Percentiles rank a stretch among this genome's conserved stretches.
Evolutionary conservation across 1,284 basidiomycete genomes (phyloP).

Genomic region (Moniliophthora roreri): DNA sequence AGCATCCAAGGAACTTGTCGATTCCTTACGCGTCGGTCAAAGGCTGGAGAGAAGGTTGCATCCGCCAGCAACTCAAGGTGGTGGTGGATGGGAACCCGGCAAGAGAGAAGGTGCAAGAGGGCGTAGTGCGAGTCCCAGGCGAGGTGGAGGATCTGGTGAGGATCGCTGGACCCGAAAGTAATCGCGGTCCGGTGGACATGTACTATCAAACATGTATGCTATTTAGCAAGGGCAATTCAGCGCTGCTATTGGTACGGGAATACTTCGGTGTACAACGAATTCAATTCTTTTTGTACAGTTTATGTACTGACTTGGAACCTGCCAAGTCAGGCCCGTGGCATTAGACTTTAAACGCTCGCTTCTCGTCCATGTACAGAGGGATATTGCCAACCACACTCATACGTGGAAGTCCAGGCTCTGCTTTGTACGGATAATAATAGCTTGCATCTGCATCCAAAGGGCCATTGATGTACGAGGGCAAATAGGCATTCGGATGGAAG

Average conservation of each 20-base stretch:
- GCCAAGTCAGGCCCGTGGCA: no score
- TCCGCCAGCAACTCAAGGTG: slow-evolving; percentile 58
- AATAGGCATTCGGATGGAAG: slow-evolving; percentile 44
- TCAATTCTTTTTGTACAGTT: no score
- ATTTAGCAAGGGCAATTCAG: no score
- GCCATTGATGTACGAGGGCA: slow-evolving; percentile 37
- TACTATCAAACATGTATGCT: not conserved
- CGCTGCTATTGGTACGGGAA: no score
- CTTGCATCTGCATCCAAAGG: slow-evolving; percentile 23
- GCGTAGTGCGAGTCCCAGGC: slow-evolving; percentile 67
- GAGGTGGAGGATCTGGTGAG: slow-evolving; percentile 61
- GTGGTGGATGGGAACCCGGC: slow-evolving; percentile 78
- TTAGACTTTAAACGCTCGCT: slow-evolving; percentile 28
- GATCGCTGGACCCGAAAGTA: slow-evolving; percentile 75
- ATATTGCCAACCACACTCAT: slow-evolving; percentile 29
- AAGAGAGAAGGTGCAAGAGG: slow-evolving; percentile 57
- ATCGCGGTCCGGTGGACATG: not conserved
- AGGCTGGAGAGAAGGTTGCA: slow-evolving; percentile 77
- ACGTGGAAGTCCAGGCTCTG: slow-evolving; percentile 24
- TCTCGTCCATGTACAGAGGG: slow-evolving; percentile 30
- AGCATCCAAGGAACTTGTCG: slow-evolving; percentile 80
- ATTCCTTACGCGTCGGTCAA: slow-evolving; percentile 80
- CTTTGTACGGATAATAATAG: slow-evolving; percentile 26
- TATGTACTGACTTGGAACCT: no score
- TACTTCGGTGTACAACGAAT: no score